Base-by-base conservation (phyloP, 2,329 filamentous ascomycete species). In the Fusarium nodosum region DNA sequence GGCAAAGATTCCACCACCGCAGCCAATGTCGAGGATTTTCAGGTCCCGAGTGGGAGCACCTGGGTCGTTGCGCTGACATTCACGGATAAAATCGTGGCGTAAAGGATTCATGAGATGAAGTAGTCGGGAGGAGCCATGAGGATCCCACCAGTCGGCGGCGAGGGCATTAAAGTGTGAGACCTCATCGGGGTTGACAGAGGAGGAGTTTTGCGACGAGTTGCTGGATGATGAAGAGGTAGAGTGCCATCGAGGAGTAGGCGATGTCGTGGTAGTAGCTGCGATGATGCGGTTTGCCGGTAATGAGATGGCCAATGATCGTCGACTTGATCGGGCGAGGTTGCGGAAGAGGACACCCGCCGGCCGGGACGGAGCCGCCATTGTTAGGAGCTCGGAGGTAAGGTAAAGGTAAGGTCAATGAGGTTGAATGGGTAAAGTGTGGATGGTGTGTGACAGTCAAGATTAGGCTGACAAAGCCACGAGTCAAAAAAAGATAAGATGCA, bases 81-180 rank as follows among this genome's bases (percentile, higher is more conserved):
- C 82, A 24, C 85, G 85, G 79, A 97, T 96, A 81, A 98, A 98
- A 81, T 94, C 90, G 82, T 98, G 94, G 34, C 96, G 94, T 46
- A 97, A 88, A 3, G 96, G 96, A 82, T 99, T 98, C 95, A 99
- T 98, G 72, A 97, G 90, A 80, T 99, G 96, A 3, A 99, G 89
- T 61, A 97, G 89, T 39, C 95, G 90, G 6, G 94, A 97, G 9
- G 95, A 91, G 53, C 96, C 96, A 77, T 97, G 90, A 2, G 95
- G 93, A 80, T 98, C 94, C 96, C 96, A 99, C 96, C 96, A 99
- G 75, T 91, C 91, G 71, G 92, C 93, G 70, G 96, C 96, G 75
- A 99, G 93, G 68, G 90, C 89, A 76, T 94, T 94, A 87, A 99
- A 99, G 84, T 99, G 96, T 20, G 92, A 92, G 69, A 99, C 89